Evolutionary conservation across 1,139 yeast species (phyloP).

Genomic region (Magnusiomyces tetraspermus): DNA sequence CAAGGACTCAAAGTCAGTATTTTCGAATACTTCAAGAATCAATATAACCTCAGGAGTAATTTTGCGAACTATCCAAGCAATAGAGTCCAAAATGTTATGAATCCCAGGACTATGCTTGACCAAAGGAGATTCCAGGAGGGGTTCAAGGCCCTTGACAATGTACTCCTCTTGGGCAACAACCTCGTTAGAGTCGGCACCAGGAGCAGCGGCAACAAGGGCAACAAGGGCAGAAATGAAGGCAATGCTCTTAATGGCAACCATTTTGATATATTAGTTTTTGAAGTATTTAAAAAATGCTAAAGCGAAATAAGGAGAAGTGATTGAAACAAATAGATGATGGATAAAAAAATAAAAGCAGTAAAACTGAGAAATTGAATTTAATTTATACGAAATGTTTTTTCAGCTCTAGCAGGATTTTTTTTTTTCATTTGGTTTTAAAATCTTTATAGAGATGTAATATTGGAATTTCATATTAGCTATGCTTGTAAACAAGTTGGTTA

Average conservation of each 20-base stretch:
- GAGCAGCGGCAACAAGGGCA: conserved; percentile 1
- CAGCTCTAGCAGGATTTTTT: too few relatives aligned
- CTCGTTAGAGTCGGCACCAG: background rate
- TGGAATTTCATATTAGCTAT: too few relatives aligned
- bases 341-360: background rate
- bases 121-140: background rate
- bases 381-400: background rate
- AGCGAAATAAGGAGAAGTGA: background rate
- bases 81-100: background rate
- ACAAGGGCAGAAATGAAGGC: background rate
- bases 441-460: too few relatives aligned
- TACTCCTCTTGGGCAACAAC: background rate
- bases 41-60: background rate
- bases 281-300: background rate
- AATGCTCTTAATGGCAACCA: background rate
- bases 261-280: background rate
- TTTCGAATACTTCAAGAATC: background rate
- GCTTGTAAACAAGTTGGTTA: too few relatives aligned
- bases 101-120: background rate
- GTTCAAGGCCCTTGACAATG: background rate
- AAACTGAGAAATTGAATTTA: background rate
- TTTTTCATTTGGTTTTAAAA: too few relatives aligned
- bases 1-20: background rate
- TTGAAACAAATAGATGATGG: background rate
- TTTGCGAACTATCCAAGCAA: background rate